phyloP scores from a whole-genome alignment of 1,139 yeast genomes.

The Wickerhamomyces sp. region DNA sequence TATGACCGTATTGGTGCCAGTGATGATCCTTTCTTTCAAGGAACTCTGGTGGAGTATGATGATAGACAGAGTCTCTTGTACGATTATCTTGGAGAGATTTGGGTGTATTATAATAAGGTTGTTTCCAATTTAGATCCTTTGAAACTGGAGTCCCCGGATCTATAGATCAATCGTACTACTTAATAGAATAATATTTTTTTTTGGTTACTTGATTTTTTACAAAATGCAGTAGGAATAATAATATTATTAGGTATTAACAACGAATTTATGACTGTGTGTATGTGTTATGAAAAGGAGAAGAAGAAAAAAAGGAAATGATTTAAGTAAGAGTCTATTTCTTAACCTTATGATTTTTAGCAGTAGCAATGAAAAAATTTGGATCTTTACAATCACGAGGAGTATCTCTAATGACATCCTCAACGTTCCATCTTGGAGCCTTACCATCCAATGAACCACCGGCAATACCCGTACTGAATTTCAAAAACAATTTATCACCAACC shows the following conservation, averaged over 20 bases:
- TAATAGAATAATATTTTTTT: too few species aligned
- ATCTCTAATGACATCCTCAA: conserved; percentile 69
- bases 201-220: too few species aligned
- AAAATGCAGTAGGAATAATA: too few species aligned
- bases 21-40: conserved; percentile 22
- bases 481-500: conserved; percentile 70
- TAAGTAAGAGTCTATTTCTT: too few species aligned
- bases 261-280: too few species aligned
- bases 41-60: conserved; percentile 22
- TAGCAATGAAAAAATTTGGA: conserved; percentile 31
- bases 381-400: conserved; percentile 69
- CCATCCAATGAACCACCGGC: conserved; percentile 61
- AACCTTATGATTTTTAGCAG: conserved; percentile 13
- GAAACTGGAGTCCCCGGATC: conserved; percentile 1
- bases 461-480: conserved; percentile 74
- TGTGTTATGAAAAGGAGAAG: too few species aligned
- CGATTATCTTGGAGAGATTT: conserved; percentile 22
- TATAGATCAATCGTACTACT: too few species aligned
- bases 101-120: conserved; percentile 19
- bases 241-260: too few species aligned
- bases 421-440: conserved; percentile 67
- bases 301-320: too few species aligned
- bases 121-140: conserved; percentile 2
- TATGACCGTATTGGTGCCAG: conserved; percentile 38
- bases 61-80: conserved; percentile 13